Conservation (phyloP, 805 yeast genomes). For the Brettanomyces nanus region DNA sequence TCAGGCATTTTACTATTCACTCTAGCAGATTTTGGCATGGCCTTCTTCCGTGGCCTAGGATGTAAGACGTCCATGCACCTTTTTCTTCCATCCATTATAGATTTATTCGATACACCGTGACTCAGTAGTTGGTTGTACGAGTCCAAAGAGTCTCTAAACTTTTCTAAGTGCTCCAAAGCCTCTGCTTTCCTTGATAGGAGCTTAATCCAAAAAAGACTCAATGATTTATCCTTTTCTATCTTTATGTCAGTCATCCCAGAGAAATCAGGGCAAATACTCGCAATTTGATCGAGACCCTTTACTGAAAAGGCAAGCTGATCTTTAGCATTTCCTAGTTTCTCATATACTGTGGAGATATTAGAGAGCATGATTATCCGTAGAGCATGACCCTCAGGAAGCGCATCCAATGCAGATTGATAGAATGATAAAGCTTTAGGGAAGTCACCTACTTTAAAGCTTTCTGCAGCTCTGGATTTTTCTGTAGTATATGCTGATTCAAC, state of each 20-base stretch:
- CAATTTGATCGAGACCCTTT: conserved; percentile 36
- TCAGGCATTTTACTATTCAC: conserved; percentile 6
- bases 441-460: conserved; percentile 74
- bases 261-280: conserved; percentile 18
- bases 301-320: conserved; percentile 39
- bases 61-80: conserved; percentile 62
- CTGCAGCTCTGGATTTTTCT: conserved; percentile 9
- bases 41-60: conserved; percentile 37
- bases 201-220: conserved; percentile 69
- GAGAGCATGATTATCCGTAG: conserved; percentile 62
- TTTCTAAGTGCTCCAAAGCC: conserved; percentile 72
- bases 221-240: conserved; percentile 41
- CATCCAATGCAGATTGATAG: conserved; percentile 41
- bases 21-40: conserved; percentile 10
- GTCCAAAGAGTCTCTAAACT: conserved; percentile 52
- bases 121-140: conserved; percentile 56
- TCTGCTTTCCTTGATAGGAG: conserved; percentile 69
- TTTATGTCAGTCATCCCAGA: conserved; percentile 17
- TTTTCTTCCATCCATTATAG: conserved; percentile 71
- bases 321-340: conserved; percentile 65
- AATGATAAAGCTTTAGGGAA: conserved; percentile 55
- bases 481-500: background rate
- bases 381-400: conserved; percentile 58
- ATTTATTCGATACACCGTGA: conserved; percentile 57
- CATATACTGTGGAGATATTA: conserved; percentile 60